These are phyloP conservation scores for Pilaira anomala DNA, from an alignment of 192 early-diverging fungal genomes.

Conservation along the genomic window DNA sequence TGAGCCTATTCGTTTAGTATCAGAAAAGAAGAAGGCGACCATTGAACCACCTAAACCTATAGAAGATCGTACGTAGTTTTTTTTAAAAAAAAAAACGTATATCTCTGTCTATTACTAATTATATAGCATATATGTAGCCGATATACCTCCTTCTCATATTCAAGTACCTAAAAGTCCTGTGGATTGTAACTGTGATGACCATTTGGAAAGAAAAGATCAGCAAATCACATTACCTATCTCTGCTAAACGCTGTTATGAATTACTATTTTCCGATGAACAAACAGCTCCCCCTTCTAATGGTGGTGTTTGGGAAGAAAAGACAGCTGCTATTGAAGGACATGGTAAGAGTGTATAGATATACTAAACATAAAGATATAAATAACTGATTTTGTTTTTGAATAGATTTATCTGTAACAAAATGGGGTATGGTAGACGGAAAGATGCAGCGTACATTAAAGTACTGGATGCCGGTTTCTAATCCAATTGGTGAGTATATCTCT, in stretches of 20 bases:
- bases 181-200: slow-evolving; percentile 62
- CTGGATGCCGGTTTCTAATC: slow-evolving; percentile 68
- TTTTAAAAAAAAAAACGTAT: not conserved
- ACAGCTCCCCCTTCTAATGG: slow-evolving; percentile 15
- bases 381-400: not conserved
- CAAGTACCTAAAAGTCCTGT: slow-evolving; percentile 46
- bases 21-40: not conserved
- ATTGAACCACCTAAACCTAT: not conserved
- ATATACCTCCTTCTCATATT: slow-evolving; percentile 45
- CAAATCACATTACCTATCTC: slow-evolving; percentile 53
- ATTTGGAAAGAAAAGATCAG: slow-evolving; percentile 56
- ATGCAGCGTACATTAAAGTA: slow-evolving; percentile 52
- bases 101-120: no score
- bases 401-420: slow-evolving; percentile 17
- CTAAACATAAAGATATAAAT: not conserved
- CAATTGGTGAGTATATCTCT: slow-evolving; percentile 47
- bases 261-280: slow-evolving; percentile 49
- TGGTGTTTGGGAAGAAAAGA: slow-evolving; percentile 28
- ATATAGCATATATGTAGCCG: slow-evolving; percentile 7
- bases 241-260: slow-evolving; percentile 60
- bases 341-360: slow-evolving; percentile 3
- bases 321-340: slow-evolving; percentile 23
- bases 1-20: not conserved
- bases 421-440: slow-evolving; percentile 22
- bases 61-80: slow-evolving; percentile 1